Conservation (phyloP, 768 basidiomycete genomes). For the Tulasnella sp. region DNA sequence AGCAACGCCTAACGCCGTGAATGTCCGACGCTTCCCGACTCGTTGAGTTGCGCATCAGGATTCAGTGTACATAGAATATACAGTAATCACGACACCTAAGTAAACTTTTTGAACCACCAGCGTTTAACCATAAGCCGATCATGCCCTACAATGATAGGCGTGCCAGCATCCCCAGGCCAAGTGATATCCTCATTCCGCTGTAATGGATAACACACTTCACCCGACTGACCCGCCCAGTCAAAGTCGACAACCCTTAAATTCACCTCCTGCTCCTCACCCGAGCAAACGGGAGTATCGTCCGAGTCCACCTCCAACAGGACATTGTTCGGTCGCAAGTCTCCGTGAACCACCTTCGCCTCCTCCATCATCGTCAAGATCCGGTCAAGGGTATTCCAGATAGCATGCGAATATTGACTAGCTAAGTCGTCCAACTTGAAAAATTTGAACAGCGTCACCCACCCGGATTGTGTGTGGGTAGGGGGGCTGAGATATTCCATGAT, state of each 20-base stretch:
- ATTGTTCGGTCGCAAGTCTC: constrained; percentile 5
- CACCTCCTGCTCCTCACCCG: not conserved
- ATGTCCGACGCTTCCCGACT: no score
- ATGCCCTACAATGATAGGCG: not conserved
- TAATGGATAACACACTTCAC: constrained; percentile 10
- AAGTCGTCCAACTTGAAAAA: not conserved
- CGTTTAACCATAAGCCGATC: not conserved
- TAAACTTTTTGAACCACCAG: not conserved
- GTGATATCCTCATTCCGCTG: not conserved
- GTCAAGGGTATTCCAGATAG: not conserved
- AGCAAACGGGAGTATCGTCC: not conserved
- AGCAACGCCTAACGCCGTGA: no score
- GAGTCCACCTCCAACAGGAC: not conserved
- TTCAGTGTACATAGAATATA: no score
- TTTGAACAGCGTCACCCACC: not conserved
- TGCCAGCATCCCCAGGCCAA: not conserved
- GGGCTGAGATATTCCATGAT: constrained; percentile 10
- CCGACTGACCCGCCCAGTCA: constrained; percentile 2
- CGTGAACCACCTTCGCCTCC: not conserved
- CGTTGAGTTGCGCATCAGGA: no score
- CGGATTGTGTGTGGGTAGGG: not conserved
- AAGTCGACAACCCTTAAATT: constrained; percentile 8
- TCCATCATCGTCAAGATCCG: not conserved
- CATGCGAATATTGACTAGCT: not conserved
- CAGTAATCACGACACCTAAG: no score